Base-by-base conservation (phyloP, 176 grass and related monocot species). In the Poa annua region DNA sequence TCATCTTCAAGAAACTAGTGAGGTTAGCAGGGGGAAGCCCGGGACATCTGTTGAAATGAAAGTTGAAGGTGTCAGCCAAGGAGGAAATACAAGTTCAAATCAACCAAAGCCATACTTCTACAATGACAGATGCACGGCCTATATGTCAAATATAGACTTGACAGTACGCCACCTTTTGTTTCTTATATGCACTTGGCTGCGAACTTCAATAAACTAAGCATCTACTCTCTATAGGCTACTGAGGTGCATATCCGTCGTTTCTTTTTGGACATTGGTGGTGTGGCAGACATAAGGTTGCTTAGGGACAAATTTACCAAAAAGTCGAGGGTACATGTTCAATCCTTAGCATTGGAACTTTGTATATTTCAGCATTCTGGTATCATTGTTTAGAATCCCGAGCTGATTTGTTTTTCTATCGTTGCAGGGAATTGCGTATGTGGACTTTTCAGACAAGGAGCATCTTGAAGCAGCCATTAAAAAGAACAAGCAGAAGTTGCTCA, bases 351-450 rank as follows among this genome's bases (percentile, higher is more conserved):
- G 2, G 49, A 34, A 44, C 51, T 44, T 47, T 81, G 16, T 76
- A 68, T 84, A 22, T 81, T 81, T 78, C 16, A 83, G 42, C 21
- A 71, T 50, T 71, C 75, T 88, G 29, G 64, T 4, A 3, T 26
- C 65, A 48, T 74, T 47, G 26, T 64, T 74, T 59, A 64, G 17
- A 70, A 34, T 53, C 6, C 32, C 4, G 1, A 24, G n/a, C 21
- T 55, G 24, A 65, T 69, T 29, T 82, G 33, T 82, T 72, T 88
- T 82, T 17, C 48, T 7, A 41, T 86, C 49, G 9, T 76, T 75
- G 11, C 86, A 99, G 93, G 96, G 96, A 4, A 81, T 96, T 69
- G 96, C 96, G 19, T 99, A 99, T 88, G 93, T 99, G 69, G 96
- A 99, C 76, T 99, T 96, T 91, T 90, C 71, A 77, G 91, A 93